Evolutionary conservation across 805 yeast species (phyloP).

Genomic region (Candida suzukii): DNA sequence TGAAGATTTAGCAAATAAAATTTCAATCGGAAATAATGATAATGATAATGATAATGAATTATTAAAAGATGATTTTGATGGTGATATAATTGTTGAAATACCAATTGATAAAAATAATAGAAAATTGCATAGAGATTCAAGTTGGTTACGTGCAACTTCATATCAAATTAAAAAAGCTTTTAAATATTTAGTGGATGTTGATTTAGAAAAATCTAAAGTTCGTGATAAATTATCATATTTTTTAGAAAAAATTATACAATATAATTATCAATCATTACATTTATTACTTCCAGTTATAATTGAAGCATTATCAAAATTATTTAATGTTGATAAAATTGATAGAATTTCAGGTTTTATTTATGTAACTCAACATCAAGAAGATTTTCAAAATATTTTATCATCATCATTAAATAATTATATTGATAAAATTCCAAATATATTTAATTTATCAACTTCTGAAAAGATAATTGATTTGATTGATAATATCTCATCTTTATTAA

Average conservation of each 20-base stretch:
- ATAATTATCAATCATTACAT: constrained; percentile 29
- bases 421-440: constrained; percentile 8
- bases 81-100: constrained; percentile 9
- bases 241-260: constrained; percentile 21
- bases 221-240: constrained; percentile 24
- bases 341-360: background rate
- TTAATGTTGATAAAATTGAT: constrained; percentile 18
- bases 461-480: constrained; percentile 9
- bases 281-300: constrained; percentile 29
- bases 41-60: background rate
- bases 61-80: constrained; percentile 1
- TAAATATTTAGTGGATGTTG: constrained; percentile 22
- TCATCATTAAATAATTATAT: constrained; percentile 8
- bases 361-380: background rate
- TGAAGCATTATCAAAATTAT: background rate
- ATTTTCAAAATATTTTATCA: background rate
- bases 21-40: background rate
- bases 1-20: background rate
- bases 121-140: constrained; percentile 30
- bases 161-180: constrained; percentile 43
- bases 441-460: constrained; percentile 21
- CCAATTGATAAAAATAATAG: constrained; percentile 7
- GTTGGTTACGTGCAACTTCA: constrained; percentile 52
- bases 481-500: constrained; percentile 1
- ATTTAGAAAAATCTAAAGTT: constrained; percentile 25